Evolutionary conservation across 345 rosid genomes (phyloP).

Genomic region (Xanthoceras sorbifolium): DNA sequence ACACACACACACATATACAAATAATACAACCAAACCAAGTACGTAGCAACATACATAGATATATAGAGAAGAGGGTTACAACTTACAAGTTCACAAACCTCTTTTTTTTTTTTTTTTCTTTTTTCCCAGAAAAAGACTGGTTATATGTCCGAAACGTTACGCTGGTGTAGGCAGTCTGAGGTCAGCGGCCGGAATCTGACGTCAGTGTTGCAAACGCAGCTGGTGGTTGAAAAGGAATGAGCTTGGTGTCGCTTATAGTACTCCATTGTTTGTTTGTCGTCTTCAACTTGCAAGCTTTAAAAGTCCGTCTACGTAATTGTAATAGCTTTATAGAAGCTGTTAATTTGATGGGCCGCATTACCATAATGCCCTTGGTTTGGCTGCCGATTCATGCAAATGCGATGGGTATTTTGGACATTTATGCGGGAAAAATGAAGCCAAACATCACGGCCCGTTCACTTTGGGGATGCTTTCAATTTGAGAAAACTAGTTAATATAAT

Average conservation of each 20-base stretch:
- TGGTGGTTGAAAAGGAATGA: conserved; percentile 4
- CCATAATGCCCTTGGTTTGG: conserved; percentile 17
- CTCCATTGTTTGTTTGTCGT: conserved; percentile 29
- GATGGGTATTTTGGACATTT: conserved; percentile 29
- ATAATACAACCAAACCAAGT: too few relatives aligned
- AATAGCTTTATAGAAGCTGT: conserved; percentile 8
- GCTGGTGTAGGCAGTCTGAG: not conserved
- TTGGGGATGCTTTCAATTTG: not conserved
- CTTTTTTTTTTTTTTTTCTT: too few relatives aligned
- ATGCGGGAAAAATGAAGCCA: not conserved
- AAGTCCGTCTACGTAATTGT: conserved; percentile 22
- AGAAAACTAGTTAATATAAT: not conserved
- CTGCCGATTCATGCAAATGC: not conserved
- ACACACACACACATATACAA: too few relatives aligned
- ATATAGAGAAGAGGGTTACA: not conserved
- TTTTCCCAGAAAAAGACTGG: not conserved
- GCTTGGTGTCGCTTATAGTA: conserved; percentile 24
- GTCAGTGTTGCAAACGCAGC: conserved; percentile 11
- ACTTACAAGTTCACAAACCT: not conserved
- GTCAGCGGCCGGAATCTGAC: conserved; percentile 17
- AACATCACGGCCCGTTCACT: not conserved
- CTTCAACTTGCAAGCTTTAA: conserved; percentile 13
- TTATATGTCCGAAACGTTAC: conserved; percentile 12
- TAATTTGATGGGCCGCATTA: conserved; percentile 6
- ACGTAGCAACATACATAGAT: too few relatives aligned